A percentile compares a stretch with the other conserved stretches of the same genome.
These are phyloP conservation scores for Pyrus bretschneideri DNA, from an alignment of 306 rosid species.

Conservation along the genomic window DNA sequence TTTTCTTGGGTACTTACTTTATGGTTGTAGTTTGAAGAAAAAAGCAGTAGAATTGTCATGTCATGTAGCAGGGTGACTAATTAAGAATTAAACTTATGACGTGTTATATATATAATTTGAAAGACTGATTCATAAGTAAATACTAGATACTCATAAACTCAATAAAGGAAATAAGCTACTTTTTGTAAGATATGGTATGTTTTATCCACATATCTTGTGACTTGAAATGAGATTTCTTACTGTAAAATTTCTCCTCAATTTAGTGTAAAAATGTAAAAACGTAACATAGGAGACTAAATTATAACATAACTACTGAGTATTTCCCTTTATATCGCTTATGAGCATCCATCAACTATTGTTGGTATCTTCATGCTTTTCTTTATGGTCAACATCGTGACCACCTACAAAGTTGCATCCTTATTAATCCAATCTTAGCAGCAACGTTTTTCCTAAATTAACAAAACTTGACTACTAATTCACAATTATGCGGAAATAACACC, in stretches of 20 bases:
- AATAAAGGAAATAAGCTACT: no score
- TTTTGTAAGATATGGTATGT: not conserved
- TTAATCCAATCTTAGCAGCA: constrained; percentile 4
- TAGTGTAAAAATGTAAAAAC: no score
- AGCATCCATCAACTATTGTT: not conserved
- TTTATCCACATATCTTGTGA: not conserved
- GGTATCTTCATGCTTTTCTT: not conserved
- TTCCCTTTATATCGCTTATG: not conserved
- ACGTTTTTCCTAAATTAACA: not conserved
- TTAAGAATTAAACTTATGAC: not conserved
- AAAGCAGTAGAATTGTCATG: not conserved
- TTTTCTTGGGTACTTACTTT: not conserved
- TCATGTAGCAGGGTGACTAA: no score
- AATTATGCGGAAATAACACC: not conserved
- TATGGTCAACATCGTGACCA: constrained; percentile 5
- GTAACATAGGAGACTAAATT: no score
- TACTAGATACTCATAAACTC: not conserved
- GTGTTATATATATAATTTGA: not conserved
- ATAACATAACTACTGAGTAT: no score
- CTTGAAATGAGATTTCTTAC: no score
- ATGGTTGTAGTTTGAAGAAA: not conserved
- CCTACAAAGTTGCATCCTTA: not conserved
- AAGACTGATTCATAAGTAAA: not conserved
- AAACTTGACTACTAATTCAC: not conserved
- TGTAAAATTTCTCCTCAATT: no score